Percentiles rank a stretch among this genome's conserved stretches.
Evolutionary conservation across 2,329 filamentous ascomycete species (phyloP).

Genomic region (Botrytis elliptica): DNA sequence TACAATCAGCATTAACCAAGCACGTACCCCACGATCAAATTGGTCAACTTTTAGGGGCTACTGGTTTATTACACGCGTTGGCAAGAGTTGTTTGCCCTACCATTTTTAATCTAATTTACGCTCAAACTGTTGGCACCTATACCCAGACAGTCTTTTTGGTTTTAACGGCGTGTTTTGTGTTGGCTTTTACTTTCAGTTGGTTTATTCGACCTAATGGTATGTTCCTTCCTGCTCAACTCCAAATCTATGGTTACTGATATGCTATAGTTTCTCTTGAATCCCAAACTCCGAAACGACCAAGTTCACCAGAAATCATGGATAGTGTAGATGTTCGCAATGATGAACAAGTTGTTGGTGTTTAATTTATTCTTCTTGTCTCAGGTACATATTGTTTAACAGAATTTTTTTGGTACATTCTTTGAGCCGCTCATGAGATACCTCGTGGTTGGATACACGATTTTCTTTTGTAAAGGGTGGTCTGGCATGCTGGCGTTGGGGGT

Average conservation of each 20-base stretch:
- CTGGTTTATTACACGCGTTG: constrained; percentile 80
- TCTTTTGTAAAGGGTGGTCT: neutral
- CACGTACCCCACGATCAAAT: constrained; percentile 81
- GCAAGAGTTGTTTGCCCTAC: constrained; percentile 76
- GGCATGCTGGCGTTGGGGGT: neutral
- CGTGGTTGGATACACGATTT: neutral
- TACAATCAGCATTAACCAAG: constrained; percentile 84
- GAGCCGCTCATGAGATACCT: neutral
- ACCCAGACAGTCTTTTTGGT: constrained; percentile 83
- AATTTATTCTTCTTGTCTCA: neutral
- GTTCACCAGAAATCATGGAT: neutral
- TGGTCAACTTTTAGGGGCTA: constrained; percentile 84
- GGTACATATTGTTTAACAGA: neutral
- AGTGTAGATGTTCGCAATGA: constrained; percentile 28
- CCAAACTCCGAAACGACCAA: neutral
- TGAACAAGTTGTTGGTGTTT: constrained; percentile 28
- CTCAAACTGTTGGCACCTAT: constrained; percentile 72
- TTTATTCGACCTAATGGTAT: constrained; percentile 73
- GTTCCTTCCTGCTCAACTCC: constrained; percentile 39
- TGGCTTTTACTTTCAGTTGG: constrained; percentile 65
- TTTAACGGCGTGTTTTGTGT: constrained; percentile 63
- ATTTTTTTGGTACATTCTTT: neutral
- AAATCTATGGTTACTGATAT: constrained; percentile 3
- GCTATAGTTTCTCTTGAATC: constrained; percentile 28
- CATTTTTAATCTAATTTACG: constrained; percentile 84